Base-by-base conservation (phyloP, 2,329 filamentous ascomycete species). In the Aspergillus sp. region DNA sequence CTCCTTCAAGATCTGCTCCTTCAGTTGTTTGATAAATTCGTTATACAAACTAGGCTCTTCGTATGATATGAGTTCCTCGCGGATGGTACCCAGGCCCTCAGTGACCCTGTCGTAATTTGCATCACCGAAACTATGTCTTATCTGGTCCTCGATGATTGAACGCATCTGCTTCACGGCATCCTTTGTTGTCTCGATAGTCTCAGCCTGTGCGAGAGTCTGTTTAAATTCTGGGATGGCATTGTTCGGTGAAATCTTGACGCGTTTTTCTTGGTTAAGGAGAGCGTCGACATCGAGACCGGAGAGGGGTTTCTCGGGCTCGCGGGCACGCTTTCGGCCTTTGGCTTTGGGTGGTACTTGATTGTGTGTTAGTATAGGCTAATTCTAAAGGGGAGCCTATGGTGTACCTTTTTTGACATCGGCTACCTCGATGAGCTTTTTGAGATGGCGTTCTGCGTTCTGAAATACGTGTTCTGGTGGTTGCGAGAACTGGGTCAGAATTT, bases 221-320 rank as follows among this genome's bases (percentile, higher is more conserved):
- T 93, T 96, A 83, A 96, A 97, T 59, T 93, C 90, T 0, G 95
- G 92, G 5, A 98, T 86, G 1, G 93, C 86, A 62, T 98, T 98
- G 9, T 88, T 82, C 0, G 83, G 72, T 8, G 85, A 83, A 56
- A 89, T 86, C 45, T 78, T 81, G 45, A 68, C 63, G 19, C 69
- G 80, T 44, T 77, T 84, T 56, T 83, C 79, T 57, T 80, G 77
- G 46, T 83, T 83, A n/a, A 98, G 85, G 2, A 98, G 84, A 4
- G 86, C 86, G 59, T 93, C 89, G 40, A 98, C 83, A 66, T 98
- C 90, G 41, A 99, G 86, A 19, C 93, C 93, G 0, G 93, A 98
- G 8, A 96, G 84, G 0, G 95, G 95, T 66, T 93, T 93, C 58
- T 89, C 83, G 1, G 83, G 76, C 30, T 96, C 87, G 64, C 85